Evolutionary conservation across 345 rosid genomes (phyloP), one percentile per base, ranked within the genome.

Genomic region (Brassica cretica): DNA sequence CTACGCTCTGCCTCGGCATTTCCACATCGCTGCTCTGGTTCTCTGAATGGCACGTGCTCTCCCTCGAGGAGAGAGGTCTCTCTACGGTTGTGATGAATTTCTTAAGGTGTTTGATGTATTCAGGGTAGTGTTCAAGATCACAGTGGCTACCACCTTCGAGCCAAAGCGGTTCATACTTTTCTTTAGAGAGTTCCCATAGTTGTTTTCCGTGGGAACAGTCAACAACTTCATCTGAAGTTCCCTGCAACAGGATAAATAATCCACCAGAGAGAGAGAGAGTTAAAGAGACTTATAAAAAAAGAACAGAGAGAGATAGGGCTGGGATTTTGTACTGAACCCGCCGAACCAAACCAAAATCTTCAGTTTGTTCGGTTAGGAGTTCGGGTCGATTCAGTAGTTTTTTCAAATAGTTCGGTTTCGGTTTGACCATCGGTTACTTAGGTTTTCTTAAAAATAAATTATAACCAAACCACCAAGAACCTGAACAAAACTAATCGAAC

Each of bases 161-260:
- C 99, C 99, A 95, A 11, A 93, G 84, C 9, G 98, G 99, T 81
- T 95, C 98, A 7, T 91, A 93, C 80, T 93, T 93, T 84, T 90
- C 94, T 78, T 86, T 87, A 62, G 97, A 93, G 35, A 91, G 85
- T 76, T 95, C 97, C 98, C 97, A 95, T 2, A 95, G 88, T 72
- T 93, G 96, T 85, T 90, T 95, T 3, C 99, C 98, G 30, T 95
- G 99, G 15, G 97, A 95, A 76, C 87, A 95, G 78, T 93, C 96
- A n/a, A 95, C 98, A 58, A 93, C 98, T 81, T 93, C 98, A 84
- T 95, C 98, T 33, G 91, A 82, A 75, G 99, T 95, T 84, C 99
- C 99, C 99, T 93, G 73, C 24, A 71, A 46, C 25, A 51, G 69
- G 15, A 68, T 1, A 10, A 76, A 71, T 41, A 70, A 24, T 2